Evolutionary conservation across 2,329 filamentous ascomycete genomes (phyloP), one percentile per base, ranked within the genome.

Genomic region (Cladosporium oxysporum): DNA sequence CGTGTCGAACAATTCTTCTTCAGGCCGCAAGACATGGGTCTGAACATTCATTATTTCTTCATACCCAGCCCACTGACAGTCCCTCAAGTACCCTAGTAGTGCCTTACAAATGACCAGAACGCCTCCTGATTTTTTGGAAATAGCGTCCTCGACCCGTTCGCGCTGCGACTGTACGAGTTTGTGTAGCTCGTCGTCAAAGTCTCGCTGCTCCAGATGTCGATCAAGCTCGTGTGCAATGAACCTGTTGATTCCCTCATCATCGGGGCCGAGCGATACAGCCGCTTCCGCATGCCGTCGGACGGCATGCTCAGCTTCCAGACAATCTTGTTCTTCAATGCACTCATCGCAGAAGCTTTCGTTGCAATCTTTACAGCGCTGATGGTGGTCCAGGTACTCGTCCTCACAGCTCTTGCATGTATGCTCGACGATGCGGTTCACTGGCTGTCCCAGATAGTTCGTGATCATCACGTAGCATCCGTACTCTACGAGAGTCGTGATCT

Each of bases 101-200:
- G 52, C 52, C 28, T 55, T 55, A 8, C 52, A 55, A 21, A 55
- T 33, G 8, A 55, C 52, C 8, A 55, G 52, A 8, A 55, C 52
- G 28, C 52, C 28, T 55, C 31, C 18, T 11, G 52, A 55, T 8
- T 33, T 55, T 6, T 55, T 21, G 29, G 8, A 33, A n/a, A 55
- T 33, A 10, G 52, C 52, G 18, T n/a, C 31, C 11, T n/a, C 16
- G 11, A 55, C 21, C 2, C 52, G 28, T 55, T 55, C 52, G 8
- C 5, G n/a, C 18, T 55, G 52, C 31, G 28, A 21, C 16, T 33
- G 16, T 29, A 55, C 29, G n/a, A 55, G 10, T 5, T 10, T 21
- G n/a, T n/a, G 26, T n/a, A 55, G 52, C 52, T 55, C 52, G 52
- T 55, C 52, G 8, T 55, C 52, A 33, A n/a, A 55, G 16, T 55